These are phyloP conservation scores for Chytridium lagenaria DNA, from an alignment of 371 early-diverging fungal genomes.

Conservation along the genomic window DNA sequence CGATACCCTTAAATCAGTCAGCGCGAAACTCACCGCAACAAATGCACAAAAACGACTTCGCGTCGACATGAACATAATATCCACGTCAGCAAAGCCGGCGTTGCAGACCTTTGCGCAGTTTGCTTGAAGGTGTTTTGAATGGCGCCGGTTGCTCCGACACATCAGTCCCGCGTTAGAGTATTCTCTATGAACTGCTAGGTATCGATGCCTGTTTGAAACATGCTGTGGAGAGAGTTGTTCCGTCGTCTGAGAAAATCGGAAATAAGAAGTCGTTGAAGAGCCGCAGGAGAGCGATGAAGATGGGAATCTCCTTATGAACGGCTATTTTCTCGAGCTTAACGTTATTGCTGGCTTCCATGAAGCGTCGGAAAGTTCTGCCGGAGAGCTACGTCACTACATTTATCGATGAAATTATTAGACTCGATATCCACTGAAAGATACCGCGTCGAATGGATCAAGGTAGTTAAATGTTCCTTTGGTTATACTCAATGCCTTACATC, in stretches of 20 bases:
- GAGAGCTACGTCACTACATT: not conserved
- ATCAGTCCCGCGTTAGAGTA: not conserved
- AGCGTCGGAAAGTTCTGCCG: slow-evolving; percentile 17
- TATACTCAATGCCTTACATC: too few species aligned
- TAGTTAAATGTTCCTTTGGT: too few species aligned
- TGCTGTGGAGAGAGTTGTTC: not conserved
- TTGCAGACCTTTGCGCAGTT: not conserved
- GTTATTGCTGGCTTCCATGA: not conserved
- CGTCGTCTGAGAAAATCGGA: too few species aligned
- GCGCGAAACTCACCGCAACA: not conserved
- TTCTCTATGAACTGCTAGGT: not conserved
- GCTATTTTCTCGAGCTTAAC: not conserved
- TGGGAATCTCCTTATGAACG: not conserved
- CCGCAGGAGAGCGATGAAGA: not conserved
- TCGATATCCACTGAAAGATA: not conserved
- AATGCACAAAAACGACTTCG: not conserved
- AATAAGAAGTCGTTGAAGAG: not conserved
- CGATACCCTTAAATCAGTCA: not conserved
- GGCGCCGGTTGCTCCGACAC: not conserved
- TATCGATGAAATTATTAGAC: not conserved
- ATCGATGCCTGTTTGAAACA: not conserved
- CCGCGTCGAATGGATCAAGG: not conserved
- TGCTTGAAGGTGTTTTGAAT: not conserved
- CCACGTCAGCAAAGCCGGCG: not conserved
- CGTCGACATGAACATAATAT: too few species aligned